These are phyloP conservation scores for Solanum corneliomulleri DNA, from an alignment of 257 asterid genomes.

Conservation along the genomic window DNA sequence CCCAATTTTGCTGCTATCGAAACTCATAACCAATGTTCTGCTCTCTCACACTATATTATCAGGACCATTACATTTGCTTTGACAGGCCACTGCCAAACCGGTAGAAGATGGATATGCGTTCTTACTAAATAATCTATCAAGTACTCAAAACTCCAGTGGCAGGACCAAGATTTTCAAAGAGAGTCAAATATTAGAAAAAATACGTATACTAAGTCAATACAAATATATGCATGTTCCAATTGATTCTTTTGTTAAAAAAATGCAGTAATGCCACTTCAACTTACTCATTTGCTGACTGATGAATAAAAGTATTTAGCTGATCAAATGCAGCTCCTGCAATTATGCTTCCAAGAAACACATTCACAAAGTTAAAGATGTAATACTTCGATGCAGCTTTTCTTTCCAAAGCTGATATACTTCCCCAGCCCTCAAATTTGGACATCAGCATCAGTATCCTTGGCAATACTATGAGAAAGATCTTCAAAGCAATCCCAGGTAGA, in stretches of 20 bases:
- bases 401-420: conserved; percentile 65
- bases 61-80: background rate
- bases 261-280: conserved; percentile 8
- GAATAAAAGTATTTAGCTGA: conserved; percentile 55
- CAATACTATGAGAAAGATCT: conserved; percentile 74
- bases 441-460: conserved; percentile 75
- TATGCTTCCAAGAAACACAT: conserved; percentile 79
- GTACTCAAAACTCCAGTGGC: background rate
- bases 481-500: conserved; percentile 89
- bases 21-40: background rate
- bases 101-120: background rate
- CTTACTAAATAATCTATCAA: background rate
- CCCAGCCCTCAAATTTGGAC: conserved; percentile 87
- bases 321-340: conserved; percentile 84
- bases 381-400: conserved; percentile 64
- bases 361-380: conserved; percentile 72
- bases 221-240: background rate
- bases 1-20: background rate
- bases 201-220: background rate
- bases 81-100: background rate
- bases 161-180: background rate
- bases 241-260: background rate
- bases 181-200: background rate
- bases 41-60: background rate
- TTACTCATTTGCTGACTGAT: conserved; percentile 68